Evolutionary conservation across 768 basidiomycete species (phyloP).

Genomic region (Hericium coralloides): DNA sequence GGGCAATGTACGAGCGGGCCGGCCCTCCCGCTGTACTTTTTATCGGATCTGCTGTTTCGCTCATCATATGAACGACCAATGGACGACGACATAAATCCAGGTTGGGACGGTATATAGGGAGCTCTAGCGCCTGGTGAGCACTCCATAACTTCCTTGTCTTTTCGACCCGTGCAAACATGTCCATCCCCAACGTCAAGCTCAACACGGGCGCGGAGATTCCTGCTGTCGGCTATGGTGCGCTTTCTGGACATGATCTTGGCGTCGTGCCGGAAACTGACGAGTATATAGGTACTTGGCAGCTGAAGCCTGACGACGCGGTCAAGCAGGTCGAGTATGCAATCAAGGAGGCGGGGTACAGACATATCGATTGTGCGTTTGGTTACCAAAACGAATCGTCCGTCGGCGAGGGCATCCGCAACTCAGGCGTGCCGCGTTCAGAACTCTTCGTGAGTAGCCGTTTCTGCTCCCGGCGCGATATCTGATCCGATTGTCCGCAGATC

Average conservation of each 20-base stretch:
- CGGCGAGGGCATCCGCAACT: conserved; percentile 48
- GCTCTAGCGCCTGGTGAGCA: too few species aligned
- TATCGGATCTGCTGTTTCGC: background rate
- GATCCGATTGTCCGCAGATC: conserved; percentile 31
- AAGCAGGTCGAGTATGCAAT: conserved; percentile 67
- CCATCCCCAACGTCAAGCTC: background rate
- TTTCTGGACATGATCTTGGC: background rate
- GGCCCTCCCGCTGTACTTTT: background rate
- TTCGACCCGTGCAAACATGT: background rate
- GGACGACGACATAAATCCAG: background rate
- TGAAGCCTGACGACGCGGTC: conserved; percentile 60
- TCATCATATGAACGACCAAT: background rate
- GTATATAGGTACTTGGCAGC: conserved; percentile 72
- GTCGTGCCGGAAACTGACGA: background rate
- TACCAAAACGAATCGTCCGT: conserved; percentile 62
- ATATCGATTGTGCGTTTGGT: conserved; percentile 62
- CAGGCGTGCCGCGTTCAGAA: conserved; percentile 46
- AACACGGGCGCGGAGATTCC: conserved; percentile 4
- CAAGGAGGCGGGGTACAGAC: conserved; percentile 62
- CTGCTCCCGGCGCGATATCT: background rate
- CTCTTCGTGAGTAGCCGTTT: conserved; percentile 56
- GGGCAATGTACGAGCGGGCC: background rate
- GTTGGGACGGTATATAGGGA: background rate
- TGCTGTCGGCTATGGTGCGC: background rate
- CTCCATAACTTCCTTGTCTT: too few species aligned